Evolutionary conservation across 1,284 basidiomycete species (phyloP).

Genomic region (Ceratobasidium papillatum): DNA sequence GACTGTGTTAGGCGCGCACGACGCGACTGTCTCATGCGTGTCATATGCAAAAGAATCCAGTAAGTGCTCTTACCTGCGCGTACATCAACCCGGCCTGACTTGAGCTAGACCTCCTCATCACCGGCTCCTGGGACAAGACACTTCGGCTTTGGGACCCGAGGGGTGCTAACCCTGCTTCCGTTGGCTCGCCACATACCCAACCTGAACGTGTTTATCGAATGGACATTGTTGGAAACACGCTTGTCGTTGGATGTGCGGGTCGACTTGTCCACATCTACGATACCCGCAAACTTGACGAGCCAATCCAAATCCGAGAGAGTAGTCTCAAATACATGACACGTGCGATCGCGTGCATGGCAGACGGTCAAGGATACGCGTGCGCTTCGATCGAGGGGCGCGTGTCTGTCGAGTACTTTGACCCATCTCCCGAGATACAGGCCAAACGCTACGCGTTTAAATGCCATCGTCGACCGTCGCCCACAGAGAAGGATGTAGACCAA

Average conservation of each 20-base stretch:
- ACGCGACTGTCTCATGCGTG: conserved; percentile 70
- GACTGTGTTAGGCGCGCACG: conserved; percentile 71
- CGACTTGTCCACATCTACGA: conserved; percentile 89
- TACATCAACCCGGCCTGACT: conserved; percentile 50
- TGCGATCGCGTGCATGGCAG: conserved; percentile 88
- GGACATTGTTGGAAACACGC: conserved; percentile 73
- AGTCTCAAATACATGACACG: conserved; percentile 96
- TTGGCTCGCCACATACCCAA: conserved; percentile 65
- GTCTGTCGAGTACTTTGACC: conserved; percentile 96
- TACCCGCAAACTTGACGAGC: conserved; percentile 66
- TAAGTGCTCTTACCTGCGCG: conserved; percentile 51
- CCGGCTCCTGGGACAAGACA: conserved; percentile 91
- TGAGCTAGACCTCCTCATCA: conserved; percentile 70
- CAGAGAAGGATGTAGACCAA: conserved; percentile 74
- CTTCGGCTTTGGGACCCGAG: conserved; percentile 89
- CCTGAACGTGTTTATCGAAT: conserved; percentile 88
- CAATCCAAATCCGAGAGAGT: conserved; percentile 85
- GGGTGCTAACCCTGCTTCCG: conserved; percentile 60
- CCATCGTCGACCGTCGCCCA: conserved; percentile 88
- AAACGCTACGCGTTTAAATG: conserved; percentile 99
- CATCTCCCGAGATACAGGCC: conserved; percentile 75
- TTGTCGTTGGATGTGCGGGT: conserved; percentile 92
- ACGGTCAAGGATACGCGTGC: conserved; percentile 93
- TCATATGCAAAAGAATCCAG: conserved; percentile 64
- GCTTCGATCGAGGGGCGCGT: conserved; percentile 96